Evolutionary conservation across 2,329 filamentous ascomycete genomes (phyloP).

Genomic region (Chalaropsis thielavioides): DNA sequence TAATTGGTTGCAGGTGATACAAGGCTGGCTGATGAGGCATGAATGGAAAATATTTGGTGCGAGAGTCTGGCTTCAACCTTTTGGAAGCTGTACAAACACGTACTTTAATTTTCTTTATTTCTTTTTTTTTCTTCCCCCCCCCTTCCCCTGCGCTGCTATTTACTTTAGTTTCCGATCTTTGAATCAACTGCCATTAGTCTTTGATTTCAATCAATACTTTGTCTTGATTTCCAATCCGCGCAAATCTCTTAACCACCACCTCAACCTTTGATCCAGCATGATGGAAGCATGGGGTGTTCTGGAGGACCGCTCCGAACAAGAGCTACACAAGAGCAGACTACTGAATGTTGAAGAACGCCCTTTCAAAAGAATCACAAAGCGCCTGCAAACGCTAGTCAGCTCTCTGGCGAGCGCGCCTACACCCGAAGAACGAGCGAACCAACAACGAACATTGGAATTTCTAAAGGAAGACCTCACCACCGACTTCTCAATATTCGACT

Average conservation of each 20-base stretch:
- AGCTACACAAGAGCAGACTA: constrained; percentile 75
- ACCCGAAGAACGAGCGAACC: constrained; percentile 28
- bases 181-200: too few relatives aligned
- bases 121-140: neutral
- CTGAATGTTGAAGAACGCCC: constrained; percentile 84
- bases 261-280: constrained; percentile 4
- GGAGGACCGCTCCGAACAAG: constrained; percentile 62
- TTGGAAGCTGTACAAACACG: neutral
- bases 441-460: constrained; percentile 40
- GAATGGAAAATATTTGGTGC: neutral
- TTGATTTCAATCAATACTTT: too few relatives aligned
- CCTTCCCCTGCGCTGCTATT: neutral
- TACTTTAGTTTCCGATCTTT: neutral
- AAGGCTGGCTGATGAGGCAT: neutral
- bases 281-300: constrained; percentile 50
- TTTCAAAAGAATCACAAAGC: constrained; percentile 76
- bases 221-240: too few relatives aligned
- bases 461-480: constrained; percentile 73
- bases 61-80: neutral
- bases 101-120: neutral
- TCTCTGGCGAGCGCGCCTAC: constrained; percentile 47
- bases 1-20: neutral
- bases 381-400: constrained; percentile 43
- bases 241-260: neutral
- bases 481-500: constrained; percentile 80